Conservation (phyloP, 139 green algal species). For the Zygnema circumcarinatum region DNA sequence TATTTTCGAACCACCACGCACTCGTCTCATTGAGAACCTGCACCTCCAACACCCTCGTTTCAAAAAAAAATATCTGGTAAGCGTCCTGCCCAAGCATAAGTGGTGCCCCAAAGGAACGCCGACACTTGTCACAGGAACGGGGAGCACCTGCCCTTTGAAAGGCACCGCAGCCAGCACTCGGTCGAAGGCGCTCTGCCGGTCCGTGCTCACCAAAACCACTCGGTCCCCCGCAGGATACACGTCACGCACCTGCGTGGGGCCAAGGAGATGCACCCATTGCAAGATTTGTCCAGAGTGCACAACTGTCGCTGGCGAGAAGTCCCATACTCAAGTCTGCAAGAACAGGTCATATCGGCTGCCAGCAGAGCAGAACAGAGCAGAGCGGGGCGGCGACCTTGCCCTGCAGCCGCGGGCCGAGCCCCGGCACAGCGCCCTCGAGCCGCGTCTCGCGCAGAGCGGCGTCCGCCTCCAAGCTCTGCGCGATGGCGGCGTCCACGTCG, state of each 20-base stretch:
- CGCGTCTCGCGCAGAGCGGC: background rate
- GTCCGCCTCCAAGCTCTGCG: background rate
- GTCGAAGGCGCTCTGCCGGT: slow-evolving; percentile 96
- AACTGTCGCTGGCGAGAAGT: background rate
- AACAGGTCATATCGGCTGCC: too few relatives aligned
- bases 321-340: background rate
- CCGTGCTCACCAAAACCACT: slow-evolving; percentile 94
- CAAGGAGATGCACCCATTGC: background rate
- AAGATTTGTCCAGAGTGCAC: background rate
- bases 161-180: slow-evolving; percentile 88
- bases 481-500: background rate
- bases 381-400: slow-evolving; percentile 28
- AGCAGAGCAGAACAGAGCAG: too few relatives aligned
- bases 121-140: too few relatives aligned
- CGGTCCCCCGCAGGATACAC: slow-evolving; percentile 90
- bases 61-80: too few relatives aligned
- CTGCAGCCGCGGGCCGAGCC: slow-evolving; percentile 28
- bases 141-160: slow-evolving; percentile 90
- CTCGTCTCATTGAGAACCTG: slow-evolving; percentile 95
- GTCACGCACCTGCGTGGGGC: slow-evolving; percentile 93
- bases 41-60: background rate
- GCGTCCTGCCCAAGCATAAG: too few relatives aligned
- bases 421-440: slow-evolving; percentile 63
- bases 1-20: slow-evolving; percentile 94
- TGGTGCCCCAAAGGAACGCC: too few relatives aligned